Percentiles rank a stretch among this genome's conserved stretches.
These are phyloP conservation scores for Russula emetica DNA, from an alignment of 768 basidiomycete species.

Conservation along the genomic window DNA sequence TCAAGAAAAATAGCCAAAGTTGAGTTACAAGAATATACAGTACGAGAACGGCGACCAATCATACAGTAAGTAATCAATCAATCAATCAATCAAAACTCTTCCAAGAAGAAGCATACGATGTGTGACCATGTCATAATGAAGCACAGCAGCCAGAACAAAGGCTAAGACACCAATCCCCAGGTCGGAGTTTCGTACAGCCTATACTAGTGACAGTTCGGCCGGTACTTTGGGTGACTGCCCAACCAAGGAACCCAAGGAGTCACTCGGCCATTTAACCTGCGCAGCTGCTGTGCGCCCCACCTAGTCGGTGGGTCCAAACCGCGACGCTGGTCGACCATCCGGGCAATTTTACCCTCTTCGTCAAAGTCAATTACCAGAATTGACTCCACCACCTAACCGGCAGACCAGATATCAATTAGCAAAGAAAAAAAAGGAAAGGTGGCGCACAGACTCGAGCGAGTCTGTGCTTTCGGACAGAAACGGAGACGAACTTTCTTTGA, in stretches of 20 bases:
- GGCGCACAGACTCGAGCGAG: neutral
- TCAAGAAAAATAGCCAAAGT: neutral
- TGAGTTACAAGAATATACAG: neutral
- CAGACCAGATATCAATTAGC: neutral
- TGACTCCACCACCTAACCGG: constrained; percentile 50
- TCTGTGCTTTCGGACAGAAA: neutral
- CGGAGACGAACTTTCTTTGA: constrained; percentile 44
- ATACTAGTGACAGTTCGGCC: constrained; percentile 17
- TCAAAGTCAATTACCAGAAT: constrained; percentile 62
- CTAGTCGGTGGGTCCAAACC: constrained; percentile 50
- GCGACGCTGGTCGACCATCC: constrained; percentile 56
- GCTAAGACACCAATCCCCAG: neutral
- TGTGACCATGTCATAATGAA: neutral
- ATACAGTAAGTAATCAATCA: neutral
- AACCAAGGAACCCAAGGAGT: constrained; percentile 54
- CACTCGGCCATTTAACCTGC: constrained; percentile 48
- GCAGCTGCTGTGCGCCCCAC: constrained; percentile 46
- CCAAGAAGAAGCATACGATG: neutral
- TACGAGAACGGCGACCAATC: neutral
- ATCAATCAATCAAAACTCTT: neutral
- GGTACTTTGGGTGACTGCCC: constrained; percentile 44
- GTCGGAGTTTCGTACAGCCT: neutral
- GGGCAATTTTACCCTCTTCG: constrained; percentile 56
- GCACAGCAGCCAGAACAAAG: neutral
- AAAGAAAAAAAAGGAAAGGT: too few relatives aligned